phyloP scores from a whole-genome alignment of 768 basidiomycete species.

The Boletus rex-veris region DNA sequence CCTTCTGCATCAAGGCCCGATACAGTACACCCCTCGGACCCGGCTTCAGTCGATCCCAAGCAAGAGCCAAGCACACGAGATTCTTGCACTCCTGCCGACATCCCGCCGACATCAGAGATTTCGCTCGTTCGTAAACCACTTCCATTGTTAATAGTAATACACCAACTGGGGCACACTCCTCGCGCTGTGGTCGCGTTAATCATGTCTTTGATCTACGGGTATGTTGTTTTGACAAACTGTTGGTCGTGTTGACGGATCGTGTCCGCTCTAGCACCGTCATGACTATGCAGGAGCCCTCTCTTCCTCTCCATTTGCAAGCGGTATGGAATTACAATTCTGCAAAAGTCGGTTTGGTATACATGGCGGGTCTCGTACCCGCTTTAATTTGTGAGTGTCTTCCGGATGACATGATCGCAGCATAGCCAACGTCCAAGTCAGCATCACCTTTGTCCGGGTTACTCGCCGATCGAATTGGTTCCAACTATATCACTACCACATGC shows the following conservation, averaged over 20 bases:
- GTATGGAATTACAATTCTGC: constrained; percentile 47
- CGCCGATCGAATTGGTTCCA: constrained; percentile 54
- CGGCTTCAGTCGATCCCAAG: not conserved
- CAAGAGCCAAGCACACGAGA: not conserved
- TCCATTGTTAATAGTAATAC: constrained; percentile 42
- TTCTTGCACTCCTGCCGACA: not conserved
- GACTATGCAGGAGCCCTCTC: constrained; percentile 51
- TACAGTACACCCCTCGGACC: not conserved
- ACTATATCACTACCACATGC: constrained; percentile 48
- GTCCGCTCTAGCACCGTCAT: constrained; percentile 40
- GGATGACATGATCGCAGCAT: not conserved
- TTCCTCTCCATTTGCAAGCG: constrained; percentile 52
- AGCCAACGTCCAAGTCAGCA: constrained; percentile 35
- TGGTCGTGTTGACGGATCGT: not conserved
- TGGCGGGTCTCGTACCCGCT: constrained; percentile 62
- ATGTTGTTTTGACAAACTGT: constrained; percentile 11
- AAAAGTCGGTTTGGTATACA: constrained; percentile 62
- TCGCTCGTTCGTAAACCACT: constrained; percentile 24
- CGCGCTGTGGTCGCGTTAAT: constrained; percentile 46
- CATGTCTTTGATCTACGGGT: constrained; percentile 55
- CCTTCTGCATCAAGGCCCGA: not conserved
- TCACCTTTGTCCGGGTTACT: constrained; percentile 57
- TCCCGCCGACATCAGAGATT: constrained; percentile 1
- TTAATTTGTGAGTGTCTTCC: constrained; percentile 51
- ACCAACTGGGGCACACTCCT: constrained; percentile 41